Evolutionary conservation across 169 alveolate genomes (phyloP), one percentile per base, ranked within the genome.

Genomic region (Cryptosporidium ubiquitum): DNA sequence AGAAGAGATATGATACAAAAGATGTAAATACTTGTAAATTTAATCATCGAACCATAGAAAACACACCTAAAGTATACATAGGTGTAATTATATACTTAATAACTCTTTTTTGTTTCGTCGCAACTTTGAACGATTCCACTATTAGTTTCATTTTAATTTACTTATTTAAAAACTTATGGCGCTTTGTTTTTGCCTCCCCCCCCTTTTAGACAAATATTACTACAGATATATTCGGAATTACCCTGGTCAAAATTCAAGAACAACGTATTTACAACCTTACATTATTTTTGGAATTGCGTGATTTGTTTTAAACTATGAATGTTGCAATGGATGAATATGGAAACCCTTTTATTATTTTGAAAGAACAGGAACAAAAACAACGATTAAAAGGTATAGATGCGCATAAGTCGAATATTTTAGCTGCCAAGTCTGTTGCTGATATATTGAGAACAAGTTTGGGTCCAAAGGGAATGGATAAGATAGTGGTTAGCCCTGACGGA

Each of bases 401-500:
- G 18, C 99, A 98, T 92, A 96, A 97, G 94, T 97, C 99, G 51
- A 97, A 98, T 92, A 98, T 98, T 40, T 68, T 96, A 84, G 99
- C 99, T n/a, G 99, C 99, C 4, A 92, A 96, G 75, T 96, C 99
- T 29, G 98, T 98, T 10, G 98, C 99, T 7, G 97, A 96, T 91
- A 94, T 98, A 20, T 94, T 99, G 75, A 94, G 97, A 79, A 96
- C 99, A 69, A 97, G 99, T 23, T 96, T 99, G 84, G 99, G 99
- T 0, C 99, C 99, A 23, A 97, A 97, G 85, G 99, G 99, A 33
- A 99, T 99, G 99, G 99, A 99, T 91, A 99, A 99, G 91, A 98
- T 99, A 94, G 96, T 98, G 70, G 99, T 98, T 18, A 94, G 99
- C 57, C 98, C 99, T 29, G 99, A 98, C 91, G 98, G 99, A 16